phyloP scores from a whole-genome alignment of 2,329 filamentous ascomycete genomes.

The Blastomyces percursus region DNA sequence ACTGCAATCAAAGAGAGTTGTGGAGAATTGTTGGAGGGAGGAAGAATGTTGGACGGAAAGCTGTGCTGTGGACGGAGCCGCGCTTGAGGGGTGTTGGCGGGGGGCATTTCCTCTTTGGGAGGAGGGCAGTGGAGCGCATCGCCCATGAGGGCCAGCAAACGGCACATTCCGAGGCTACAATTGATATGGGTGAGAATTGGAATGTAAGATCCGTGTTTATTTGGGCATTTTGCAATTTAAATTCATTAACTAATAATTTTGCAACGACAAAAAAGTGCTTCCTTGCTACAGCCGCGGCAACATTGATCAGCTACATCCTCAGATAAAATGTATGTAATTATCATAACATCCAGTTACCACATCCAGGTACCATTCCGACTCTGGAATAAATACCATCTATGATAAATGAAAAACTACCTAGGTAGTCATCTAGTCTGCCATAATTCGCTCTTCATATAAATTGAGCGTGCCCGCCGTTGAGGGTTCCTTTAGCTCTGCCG shows the following conservation, averaged over 20 bases:
- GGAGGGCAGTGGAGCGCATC: neutral
- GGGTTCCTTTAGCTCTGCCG: neutral
- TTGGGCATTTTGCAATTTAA: no score
- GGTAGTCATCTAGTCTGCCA: neutral
- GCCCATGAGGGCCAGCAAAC: neutral
- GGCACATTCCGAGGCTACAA: neutral
- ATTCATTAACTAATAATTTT: no score
- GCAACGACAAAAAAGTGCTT: neutral
- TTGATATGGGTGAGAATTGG: no score
- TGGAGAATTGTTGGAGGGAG: neutral
- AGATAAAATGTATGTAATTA: no score
- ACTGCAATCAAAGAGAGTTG: neutral
- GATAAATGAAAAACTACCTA: neutral
- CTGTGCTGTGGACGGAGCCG: neutral
- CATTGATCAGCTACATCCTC: no score
- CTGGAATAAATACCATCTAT: no score
- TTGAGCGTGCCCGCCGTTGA: neutral
- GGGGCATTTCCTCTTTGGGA: slow-evolving; percentile 2
- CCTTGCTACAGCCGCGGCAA: neutral
- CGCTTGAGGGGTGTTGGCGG: neutral
- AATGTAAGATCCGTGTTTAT: no score
- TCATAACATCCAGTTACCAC: no score
- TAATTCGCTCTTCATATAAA: neutral
- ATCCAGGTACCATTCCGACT: no score
- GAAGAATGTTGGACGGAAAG: neutral